Conservation (phyloP, 495 filamentous ascomycete genomes). For the Neurospora sp. region DNA sequence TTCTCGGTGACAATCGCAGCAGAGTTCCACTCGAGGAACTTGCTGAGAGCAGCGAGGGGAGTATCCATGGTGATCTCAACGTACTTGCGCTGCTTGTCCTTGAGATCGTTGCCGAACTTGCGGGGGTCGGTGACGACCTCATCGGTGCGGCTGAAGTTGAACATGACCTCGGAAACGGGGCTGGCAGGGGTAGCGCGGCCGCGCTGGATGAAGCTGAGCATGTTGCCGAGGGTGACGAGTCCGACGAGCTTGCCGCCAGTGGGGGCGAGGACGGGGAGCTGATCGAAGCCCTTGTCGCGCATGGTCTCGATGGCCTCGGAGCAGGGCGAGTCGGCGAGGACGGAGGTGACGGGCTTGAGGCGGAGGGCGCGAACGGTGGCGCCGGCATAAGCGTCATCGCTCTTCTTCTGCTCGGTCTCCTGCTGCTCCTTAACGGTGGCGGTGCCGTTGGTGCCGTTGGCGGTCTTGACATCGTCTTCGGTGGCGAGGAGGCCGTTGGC, state of each 20-base stretch:
- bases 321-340: conserved; percentile 56
- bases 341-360: conserved; percentile 84
- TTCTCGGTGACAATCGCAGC: conserved; percentile 85
- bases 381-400: conserved; percentile 51
- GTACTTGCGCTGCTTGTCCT: conserved; percentile 55
- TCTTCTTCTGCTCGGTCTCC: conserved; percentile 10
- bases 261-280: conserved; percentile 76
- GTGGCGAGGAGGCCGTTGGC: conserved; percentile 79
- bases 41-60: conserved; percentile 67
- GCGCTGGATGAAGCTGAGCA: conserved; percentile 79
- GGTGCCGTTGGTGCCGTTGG: conserved; percentile 29
- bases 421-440: conserved; percentile 20
- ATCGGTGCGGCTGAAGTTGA: conserved; percentile 75
- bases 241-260: conserved; percentile 67
- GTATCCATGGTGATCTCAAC: conserved; percentile 92
- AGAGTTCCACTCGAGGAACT: conserved; percentile 96
- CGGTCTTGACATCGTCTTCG: background rate
- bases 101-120: conserved; percentile 41
- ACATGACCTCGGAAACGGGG: conserved; percentile 86
- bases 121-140: conserved; percentile 82
- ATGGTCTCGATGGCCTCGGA: conserved; percentile 88
- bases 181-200: conserved; percentile 63
- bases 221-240: conserved; percentile 85
- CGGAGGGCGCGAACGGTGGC: conserved; percentile 72
- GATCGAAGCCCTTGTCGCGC: conserved; percentile 94